Percentiles rank a stretch among this genome's conserved stretches.
phyloP scores from a whole-genome alignment of 2,329 filamentous ascomycete species.

The Ophiostoma populinum region DNA sequence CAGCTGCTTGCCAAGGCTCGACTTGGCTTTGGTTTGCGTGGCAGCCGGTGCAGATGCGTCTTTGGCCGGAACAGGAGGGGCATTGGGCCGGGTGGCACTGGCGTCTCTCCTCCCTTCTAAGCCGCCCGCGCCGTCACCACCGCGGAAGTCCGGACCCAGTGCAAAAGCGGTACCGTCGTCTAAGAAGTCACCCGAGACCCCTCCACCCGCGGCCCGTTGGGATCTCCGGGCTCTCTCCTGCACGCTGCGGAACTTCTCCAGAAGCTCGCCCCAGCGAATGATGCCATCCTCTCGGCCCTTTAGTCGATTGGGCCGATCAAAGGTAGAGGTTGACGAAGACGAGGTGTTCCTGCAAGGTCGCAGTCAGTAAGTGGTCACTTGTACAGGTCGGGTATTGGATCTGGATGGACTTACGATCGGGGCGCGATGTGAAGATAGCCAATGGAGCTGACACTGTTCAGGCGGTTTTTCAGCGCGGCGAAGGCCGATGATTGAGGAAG shows the following conservation, averaged over 20 bases:
- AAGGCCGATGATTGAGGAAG: conserved; percentile 97
- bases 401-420: conserved; percentile 47
- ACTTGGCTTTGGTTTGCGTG: conserved; percentile 37
- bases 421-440: conserved; percentile 77
- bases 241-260: conserved; percentile 85
- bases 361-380: not conserved
- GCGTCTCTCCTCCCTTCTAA: conserved; percentile 25
- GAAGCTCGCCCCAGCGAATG: conserved; percentile 80
- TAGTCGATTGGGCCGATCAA: conserved; percentile 61
- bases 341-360: conserved; percentile 22
- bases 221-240: conserved; percentile 70
- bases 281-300: conserved; percentile 66
- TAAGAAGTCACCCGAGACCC: conserved; percentile 19
- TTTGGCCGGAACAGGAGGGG: conserved; percentile 17
- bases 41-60: conserved; percentile 27
- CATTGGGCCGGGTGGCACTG: conserved; percentile 19
- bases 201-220: conserved; percentile 41
- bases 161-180: conserved; percentile 29
- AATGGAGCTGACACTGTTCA: conserved; percentile 95
- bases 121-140: conserved; percentile 23
- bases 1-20: conserved; percentile 49
- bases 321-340: conserved; percentile 34
- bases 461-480: conserved; percentile 83
- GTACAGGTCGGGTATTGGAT: not conserved
- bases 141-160: conserved; percentile 18